A percentile compares a stretch with the other conserved stretches of the same genome.
phyloP scores from a whole-genome alignment of 306 rosid species.

The Dryas drummondii region DNA sequence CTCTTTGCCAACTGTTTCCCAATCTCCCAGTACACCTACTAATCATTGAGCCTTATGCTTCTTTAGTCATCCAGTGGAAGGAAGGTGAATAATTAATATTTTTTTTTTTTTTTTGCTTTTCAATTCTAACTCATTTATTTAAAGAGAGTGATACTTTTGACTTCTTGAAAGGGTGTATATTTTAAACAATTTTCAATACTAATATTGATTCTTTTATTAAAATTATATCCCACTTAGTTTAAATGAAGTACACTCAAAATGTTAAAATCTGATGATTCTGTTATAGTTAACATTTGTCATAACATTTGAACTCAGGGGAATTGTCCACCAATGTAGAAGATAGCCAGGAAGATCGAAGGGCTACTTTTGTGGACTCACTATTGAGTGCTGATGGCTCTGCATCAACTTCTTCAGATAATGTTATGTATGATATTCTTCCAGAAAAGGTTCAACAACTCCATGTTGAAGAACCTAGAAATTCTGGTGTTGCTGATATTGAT shows the following conservation, averaged over 20 bases:
- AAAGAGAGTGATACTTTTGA: background rate
- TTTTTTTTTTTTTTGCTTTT: background rate
- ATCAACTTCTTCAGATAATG: slow-evolving; percentile 42
- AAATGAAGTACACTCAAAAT: background rate
- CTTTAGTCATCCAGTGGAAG: slow-evolving; percentile 69
- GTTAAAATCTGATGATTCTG: slow-evolving; percentile 14
- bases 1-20: slow-evolving; percentile 77
- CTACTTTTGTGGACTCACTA: slow-evolving; percentile 79
- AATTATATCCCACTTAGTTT: slow-evolving; percentile 1
- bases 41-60: slow-evolving; percentile 74
- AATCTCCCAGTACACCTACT: slow-evolving; percentile 78
- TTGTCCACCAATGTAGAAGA: slow-evolving; percentile 60
- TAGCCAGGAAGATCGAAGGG: slow-evolving; percentile 68
- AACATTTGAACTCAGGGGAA: slow-evolving; percentile 55
- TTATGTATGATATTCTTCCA: slow-evolving; percentile 25
- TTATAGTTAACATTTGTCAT: slow-evolving; percentile 11
- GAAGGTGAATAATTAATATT: slow-evolving; percentile 43
- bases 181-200: background rate
- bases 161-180: background rate
- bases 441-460: slow-evolving; percentile 33
- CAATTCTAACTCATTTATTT: background rate
- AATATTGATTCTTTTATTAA: slow-evolving; percentile 14
- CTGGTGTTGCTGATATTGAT: slow-evolving; percentile 37
- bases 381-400: slow-evolving; percentile 52
- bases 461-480: slow-evolving; percentile 35